Conservation (phyloP, 495 filamentous ascomycete genomes). For the Penicillium ochrochloron region DNA sequence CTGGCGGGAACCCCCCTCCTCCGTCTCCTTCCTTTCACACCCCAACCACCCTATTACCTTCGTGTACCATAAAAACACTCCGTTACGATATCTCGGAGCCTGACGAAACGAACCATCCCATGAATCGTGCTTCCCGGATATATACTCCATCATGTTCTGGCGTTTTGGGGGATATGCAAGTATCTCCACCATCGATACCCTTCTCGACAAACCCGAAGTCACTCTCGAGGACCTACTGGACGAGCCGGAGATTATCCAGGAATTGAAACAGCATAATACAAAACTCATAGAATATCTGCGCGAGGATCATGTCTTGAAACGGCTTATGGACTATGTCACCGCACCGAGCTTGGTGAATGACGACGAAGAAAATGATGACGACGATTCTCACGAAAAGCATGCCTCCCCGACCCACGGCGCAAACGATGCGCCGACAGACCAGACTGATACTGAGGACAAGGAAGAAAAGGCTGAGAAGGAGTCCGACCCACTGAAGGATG, state of each 20-base stretch:
- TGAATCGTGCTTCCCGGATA: slow-evolving; percentile 46
- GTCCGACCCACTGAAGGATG: slow-evolving; percentile 52
- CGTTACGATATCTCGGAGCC: slow-evolving; percentile 37
- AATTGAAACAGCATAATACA: slow-evolving; percentile 96
- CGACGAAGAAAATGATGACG: slow-evolving; percentile 65
- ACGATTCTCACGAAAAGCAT: slow-evolving; percentile 46
- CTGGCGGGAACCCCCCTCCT: slow-evolving; percentile 20
- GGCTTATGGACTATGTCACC: slow-evolving; percentile 87
- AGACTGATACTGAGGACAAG: slow-evolving; percentile 17
- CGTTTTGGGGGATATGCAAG: slow-evolving; percentile 98
- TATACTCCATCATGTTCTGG: slow-evolving; percentile 89
- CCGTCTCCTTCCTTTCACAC: slow-evolving; percentile 17
- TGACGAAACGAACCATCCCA: slow-evolving; percentile 39
- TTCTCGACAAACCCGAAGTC: slow-evolving; percentile 94
- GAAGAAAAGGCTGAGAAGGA: slow-evolving; percentile 46
- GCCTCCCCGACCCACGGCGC: slow-evolving; percentile 45
- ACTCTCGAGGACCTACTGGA: slow-evolving; percentile 94
- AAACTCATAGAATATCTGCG: slow-evolving; percentile 97
- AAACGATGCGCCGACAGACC: slow-evolving; percentile 25
- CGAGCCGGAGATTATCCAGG: slow-evolving; percentile 93
- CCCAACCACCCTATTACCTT: slow-evolving; percentile 10
- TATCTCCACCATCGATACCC: slow-evolving; percentile 91
- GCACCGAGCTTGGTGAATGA: slow-evolving; percentile 70
- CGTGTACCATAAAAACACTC: slow-evolving; percentile 40
- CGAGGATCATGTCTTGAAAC: slow-evolving; percentile 83